Evolutionary conservation across 106 monocot species (phyloP).

Genomic region (Gastrodia elata): DNA sequence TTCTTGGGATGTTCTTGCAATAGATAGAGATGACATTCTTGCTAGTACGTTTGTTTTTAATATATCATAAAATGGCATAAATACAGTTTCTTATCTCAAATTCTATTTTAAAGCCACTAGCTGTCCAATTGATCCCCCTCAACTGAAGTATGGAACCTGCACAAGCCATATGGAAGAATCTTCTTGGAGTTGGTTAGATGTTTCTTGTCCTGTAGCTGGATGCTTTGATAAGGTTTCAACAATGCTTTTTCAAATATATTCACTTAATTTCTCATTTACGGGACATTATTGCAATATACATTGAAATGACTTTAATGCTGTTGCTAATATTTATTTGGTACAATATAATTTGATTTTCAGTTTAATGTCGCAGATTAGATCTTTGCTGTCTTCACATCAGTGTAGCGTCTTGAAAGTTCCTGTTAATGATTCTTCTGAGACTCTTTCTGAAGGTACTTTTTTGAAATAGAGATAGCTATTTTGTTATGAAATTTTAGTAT

Average conservation of each 20-base stretch:
- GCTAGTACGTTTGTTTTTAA: slow-evolving; percentile 43
- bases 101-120: slow-evolving; percentile 57
- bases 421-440: slow-evolving; percentile 35
- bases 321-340: not conserved
- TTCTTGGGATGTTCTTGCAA: slow-evolving; percentile 77
- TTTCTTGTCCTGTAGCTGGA: slow-evolving; percentile 43
- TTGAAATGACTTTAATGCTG: not conserved
- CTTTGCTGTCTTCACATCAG: slow-evolving; percentile 47
- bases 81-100: not conserved
- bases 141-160: slow-evolving; percentile 71
- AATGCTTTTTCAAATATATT: not conserved
- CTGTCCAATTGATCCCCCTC: slow-evolving; percentile 76
- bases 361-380: slow-evolving; percentile 33
- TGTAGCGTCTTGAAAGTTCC: slow-evolving; percentile 79
- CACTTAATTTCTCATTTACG: not conserved
- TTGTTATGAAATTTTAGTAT: not conserved
- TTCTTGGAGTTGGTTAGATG: slow-evolving; percentile 63
- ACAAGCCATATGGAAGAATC: slow-evolving; percentile 10
- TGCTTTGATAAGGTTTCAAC: slow-evolving; percentile 62
- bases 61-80: not conserved
- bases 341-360: not conserved
- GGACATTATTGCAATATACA: not conserved
- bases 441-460: slow-evolving; percentile 55
- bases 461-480: not conserved
- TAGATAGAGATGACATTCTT: slow-evolving; percentile 80